Evolutionary conservation across 192 early-diverging fungal species (phyloP).

Genomic region (Backusella morwellensis): DNA sequence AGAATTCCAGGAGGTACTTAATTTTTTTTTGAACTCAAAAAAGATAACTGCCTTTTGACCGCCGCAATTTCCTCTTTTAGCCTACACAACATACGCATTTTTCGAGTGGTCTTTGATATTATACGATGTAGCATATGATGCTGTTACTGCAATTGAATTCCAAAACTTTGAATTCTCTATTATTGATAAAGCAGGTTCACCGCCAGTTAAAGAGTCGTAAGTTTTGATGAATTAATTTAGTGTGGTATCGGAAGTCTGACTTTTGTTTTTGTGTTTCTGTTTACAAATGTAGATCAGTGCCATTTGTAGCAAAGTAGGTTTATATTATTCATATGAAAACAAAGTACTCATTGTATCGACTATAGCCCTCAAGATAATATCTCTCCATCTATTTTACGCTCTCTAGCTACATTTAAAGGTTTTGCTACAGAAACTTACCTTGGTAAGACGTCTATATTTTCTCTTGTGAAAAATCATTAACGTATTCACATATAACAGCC

Average conservation of each 20-base stretch:
- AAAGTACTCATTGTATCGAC: background rate
- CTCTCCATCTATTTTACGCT: conserved; percentile 16
- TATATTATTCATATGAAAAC: background rate
- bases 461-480: background rate
- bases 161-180: conserved; percentile 47
- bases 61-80: conserved; percentile 22
- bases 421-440: conserved; percentile 68
- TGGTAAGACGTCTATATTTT: conserved; percentile 37
- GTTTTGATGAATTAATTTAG: background rate
- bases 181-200: conserved; percentile 34
- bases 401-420: conserved; percentile 11
- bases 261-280: background rate
- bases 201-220: background rate
- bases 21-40: background rate
- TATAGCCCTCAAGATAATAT: conserved; percentile 23
- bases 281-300: background rate
- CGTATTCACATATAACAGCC: conserved; percentile 32
- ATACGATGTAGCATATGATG: conserved; percentile 76
- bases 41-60: background rate
- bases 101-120: conserved; percentile 83
- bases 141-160: conserved; percentile 71
- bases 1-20: conserved; percentile 59
- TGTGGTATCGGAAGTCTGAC: background rate
- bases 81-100: conserved; percentile 79
- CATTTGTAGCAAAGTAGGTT: background rate